These are phyloP conservation scores for Penicillium brevicompactum DNA, from an alignment of 2,329 filamentous ascomycete genomes.

Conservation along the genomic window DNA sequence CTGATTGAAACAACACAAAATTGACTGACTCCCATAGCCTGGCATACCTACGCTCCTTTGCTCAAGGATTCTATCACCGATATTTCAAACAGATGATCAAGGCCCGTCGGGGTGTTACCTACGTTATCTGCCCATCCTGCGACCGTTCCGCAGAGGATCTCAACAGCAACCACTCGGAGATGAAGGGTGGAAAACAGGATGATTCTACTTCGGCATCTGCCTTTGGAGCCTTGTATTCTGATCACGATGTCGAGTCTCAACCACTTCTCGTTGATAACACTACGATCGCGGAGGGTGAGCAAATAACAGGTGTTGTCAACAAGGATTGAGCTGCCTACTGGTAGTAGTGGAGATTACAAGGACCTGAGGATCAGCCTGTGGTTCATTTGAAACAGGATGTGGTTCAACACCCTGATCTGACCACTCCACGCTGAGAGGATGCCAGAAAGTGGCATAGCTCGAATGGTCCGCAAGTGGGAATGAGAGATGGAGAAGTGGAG, in stretches of 20 bases:
- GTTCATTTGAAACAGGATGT: not conserved
- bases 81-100: not conserved
- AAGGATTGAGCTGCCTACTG: not conserved
- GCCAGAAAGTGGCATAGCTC: not conserved
- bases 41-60: not conserved
- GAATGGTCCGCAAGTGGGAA: not conserved
- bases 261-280: not conserved
- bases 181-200: not conserved
- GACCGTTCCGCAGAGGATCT: not conserved
- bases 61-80: not conserved
- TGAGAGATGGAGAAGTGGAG: not conserved
- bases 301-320: not conserved
- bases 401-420: not conserved
- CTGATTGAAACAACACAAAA: too few species aligned
- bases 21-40: not conserved
- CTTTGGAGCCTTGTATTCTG: not conserved
- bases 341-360: not conserved
- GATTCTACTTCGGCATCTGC: not conserved
- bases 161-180: not conserved
- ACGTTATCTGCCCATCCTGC: not conserved
- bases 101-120: not conserved
- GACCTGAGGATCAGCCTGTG: not conserved
- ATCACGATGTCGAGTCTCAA: not conserved
- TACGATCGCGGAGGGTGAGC: not conserved
- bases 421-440: not conserved